Base-by-base conservation (phyloP, 352 stramenopile genomes). In the Phytophthora sp. region DNA sequence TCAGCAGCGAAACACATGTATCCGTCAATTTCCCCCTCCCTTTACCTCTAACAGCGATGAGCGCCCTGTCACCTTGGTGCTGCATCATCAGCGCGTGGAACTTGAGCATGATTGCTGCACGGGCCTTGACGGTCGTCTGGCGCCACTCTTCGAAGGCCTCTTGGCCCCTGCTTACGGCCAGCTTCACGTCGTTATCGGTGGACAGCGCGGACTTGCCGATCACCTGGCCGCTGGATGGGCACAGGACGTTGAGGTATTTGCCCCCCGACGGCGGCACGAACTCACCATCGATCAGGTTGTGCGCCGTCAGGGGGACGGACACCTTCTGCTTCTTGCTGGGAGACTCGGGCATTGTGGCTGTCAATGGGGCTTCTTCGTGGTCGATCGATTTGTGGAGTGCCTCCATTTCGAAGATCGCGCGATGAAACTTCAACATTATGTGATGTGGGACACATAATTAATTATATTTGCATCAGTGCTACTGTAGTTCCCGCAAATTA, bases 51-150 rank as follows among this genome's bases (percentile, higher is more conserved):
- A 42, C 23, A 27, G 20, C n/a, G 9, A 13, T 11, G 3, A 23
- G 5, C 18, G 4, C n/a, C 35, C n/a, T 29, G 23, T 35, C 35
- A 88, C 79, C 66, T n/a, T 95, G 80, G 70, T 99, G 81, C 53
- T 91, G 47, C 23, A 82, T 54, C 49, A 99, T 86, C 4, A 99
- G 77, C 23, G 94, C 68, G 72, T 99, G 96, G 62, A 99, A 98
- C 69, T 96, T 91, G 68, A 99, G 87, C 95, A 99, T 98, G 49
- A 97, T 88, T n/a, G 81, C 90, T 2, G 97, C 94, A 27, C 97
- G 91, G 7, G 93, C 74, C 80, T 99, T 99, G 63, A 98, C 85
- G 1, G 97, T 99, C 33, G 96, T 74, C 3, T 71, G 71, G 35
- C 83, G 94, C 97, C 97, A 99, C 27, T 78, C 60, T 2, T 72